These are phyloP conservation scores for Petunia hybrid DNA, from an alignment of 305 asterid species.

Conservation along the genomic window DNA sequence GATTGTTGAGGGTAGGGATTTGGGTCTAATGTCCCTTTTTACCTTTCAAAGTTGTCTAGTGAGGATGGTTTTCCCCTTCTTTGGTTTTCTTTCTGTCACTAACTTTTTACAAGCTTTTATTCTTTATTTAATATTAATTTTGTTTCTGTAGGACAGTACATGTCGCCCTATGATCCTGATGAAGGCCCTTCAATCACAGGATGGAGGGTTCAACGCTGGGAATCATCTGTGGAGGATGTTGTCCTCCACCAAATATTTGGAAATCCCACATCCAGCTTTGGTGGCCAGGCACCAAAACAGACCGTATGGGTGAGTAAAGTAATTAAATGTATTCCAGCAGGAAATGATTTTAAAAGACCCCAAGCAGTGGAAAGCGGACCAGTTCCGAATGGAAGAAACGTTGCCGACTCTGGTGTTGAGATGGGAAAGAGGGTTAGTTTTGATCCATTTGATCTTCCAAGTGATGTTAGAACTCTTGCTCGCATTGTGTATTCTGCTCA, in stretches of 20 bases:
- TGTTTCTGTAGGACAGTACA: conserved; percentile 88
- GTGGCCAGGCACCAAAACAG: conserved; percentile 94
- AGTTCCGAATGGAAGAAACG: conserved; percentile 55
- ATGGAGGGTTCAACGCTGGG: conserved; percentile 99
- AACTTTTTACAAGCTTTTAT: conserved; percentile 7
- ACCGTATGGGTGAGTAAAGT: conserved; percentile 98
- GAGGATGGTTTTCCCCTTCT: conserved; percentile 19
- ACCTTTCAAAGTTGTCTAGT: conserved; percentile 10
- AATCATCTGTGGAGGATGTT: conserved; percentile 93
- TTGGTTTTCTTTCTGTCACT: conserved; percentile 28
- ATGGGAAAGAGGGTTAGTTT: conserved; percentile 69
- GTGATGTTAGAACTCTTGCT: conserved; percentile 96
- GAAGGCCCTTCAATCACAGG: conserved; percentile 99
- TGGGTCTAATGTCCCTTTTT: conserved; percentile 34
- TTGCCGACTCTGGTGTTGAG: conserved; percentile 66
- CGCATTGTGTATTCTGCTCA: conserved; percentile 97
- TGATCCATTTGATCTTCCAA: conserved; percentile 98
- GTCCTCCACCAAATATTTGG: conserved; percentile 99
- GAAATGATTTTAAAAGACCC: conserved; percentile 62
- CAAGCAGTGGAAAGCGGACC: conserved; percentile 56
- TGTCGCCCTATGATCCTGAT: conserved; percentile 99
- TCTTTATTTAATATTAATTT: conserved; percentile 23
- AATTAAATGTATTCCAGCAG: conserved; percentile 90
- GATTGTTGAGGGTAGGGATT: conserved; percentile 86
- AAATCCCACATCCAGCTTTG: conserved; percentile 79